Base-by-base conservation (phyloP, 2,329 filamentous ascomycete species). In the Thelonectria blattea region DNA sequence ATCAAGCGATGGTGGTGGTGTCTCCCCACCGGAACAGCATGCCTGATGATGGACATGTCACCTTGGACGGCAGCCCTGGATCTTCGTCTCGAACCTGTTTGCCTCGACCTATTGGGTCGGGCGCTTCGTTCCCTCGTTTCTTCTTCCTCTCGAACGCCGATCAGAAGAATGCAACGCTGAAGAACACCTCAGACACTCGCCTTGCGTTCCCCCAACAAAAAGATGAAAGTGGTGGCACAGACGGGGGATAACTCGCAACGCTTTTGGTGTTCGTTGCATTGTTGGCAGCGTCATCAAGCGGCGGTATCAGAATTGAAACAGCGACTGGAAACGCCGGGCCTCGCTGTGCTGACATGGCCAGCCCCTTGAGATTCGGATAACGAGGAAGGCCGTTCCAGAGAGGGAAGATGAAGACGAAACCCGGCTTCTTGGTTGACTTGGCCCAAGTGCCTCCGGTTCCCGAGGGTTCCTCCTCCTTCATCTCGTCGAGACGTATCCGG, bases 271-370 rank as follows among this genome's bases (percentile, higher is more conserved):
- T 48, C 34, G 8, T 27, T 43, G 32, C 32, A 20, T 39, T 52
- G 57, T 39, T 52, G 57, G 30, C 52, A 52, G 55, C 51, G 45
- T 51, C 46, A 30, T 43, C 39, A 49, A 48, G 45, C 24, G 32
- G 43, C 46, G 56, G 65, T 59, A 41, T 56, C 57, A 61, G 55
- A 63, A 42, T 63, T 62, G 61, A 69, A 71, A 68, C 59, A 56
- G 32, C 43, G 42, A 47, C 45, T 41, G 49, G 57, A 63, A 64
- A 63, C 57, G 37, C 52, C 48, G 52, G 56, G 17, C 17, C 15
- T 46, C 18, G 12, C 12, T 46, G 46, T 46, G 34, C 39, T 46
- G 18, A 37, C 34, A 37, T 37, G 34, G 6, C 34, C 34, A 37
- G 34, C 34, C 34, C 27, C 34, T 52, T 24, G 30, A 32, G 9